These are phyloP conservation scores for Dactylellina cionopaga DNA, from an alignment of 2,329 filamentous ascomycete genomes.

Conservation along the genomic window DNA sequence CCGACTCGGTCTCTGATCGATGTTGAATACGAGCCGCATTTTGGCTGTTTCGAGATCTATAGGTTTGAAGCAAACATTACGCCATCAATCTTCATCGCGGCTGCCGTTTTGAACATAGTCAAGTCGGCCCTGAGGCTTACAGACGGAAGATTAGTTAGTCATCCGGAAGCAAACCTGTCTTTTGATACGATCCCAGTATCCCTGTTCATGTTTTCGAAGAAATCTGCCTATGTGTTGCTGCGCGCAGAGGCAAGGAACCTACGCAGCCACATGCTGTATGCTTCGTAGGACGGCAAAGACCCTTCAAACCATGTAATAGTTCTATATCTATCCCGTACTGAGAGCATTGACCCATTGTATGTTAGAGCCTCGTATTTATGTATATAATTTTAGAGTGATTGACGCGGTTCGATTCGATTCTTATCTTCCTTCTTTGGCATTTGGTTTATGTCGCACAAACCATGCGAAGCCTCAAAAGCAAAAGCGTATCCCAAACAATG, in stretches of 20 bases:
- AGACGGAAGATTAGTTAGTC: slow-evolving; percentile 42
- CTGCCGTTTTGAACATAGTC: slow-evolving; percentile 42
- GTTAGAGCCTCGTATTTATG: slow-evolving; percentile 16
- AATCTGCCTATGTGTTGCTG: slow-evolving; percentile 29
- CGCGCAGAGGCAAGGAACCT: slow-evolving; percentile 19
- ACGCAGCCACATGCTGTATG: slow-evolving; percentile 34
- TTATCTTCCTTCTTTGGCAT: slow-evolving; percentile 10
- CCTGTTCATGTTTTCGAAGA: neutral
- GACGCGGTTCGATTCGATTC: slow-evolving; percentile 9
- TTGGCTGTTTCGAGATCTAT: slow-evolving; percentile 11
- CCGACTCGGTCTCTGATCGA: neutral
- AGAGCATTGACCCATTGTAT: slow-evolving; percentile 33
- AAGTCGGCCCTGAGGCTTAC: slow-evolving; percentile 25
- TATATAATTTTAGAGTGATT: slow-evolving; percentile 41
- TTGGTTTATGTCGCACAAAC: slow-evolving; percentile 11
- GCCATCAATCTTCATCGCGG: slow-evolving; percentile 15
- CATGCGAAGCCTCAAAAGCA: slow-evolving; percentile 22
- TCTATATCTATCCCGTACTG: slow-evolving; percentile 11
- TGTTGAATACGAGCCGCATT: slow-evolving; percentile 35
- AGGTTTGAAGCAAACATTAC: slow-evolving; percentile 18
- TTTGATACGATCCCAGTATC: slow-evolving; percentile 2
- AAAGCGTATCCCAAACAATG: slow-evolving; percentile 34
- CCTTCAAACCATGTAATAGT: slow-evolving; percentile 8
- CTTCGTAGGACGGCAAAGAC: slow-evolving; percentile 1
- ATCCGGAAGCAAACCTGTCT: slow-evolving; percentile 17